Base-by-base conservation (phyloP, 1,284 basidiomycete species). In the Naganishia cerealis region DNA sequence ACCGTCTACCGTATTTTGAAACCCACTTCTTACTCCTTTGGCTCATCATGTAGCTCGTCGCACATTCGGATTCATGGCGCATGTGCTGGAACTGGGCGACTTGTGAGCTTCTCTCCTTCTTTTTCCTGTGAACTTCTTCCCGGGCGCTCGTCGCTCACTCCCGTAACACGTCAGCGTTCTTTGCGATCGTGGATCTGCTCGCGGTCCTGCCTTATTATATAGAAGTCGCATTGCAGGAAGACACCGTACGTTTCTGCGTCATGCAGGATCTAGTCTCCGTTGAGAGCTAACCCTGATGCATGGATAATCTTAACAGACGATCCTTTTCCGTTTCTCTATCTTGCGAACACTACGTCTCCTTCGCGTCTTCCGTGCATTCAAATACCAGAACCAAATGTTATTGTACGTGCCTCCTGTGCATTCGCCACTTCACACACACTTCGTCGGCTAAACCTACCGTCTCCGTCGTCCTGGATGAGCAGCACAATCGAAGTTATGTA, bases 401-500 rank as follows among this genome's bases (percentile, higher is more conserved):
- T 81, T 92, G 89, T 88, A 76, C 70, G 88, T 82, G 29, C 38
- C n/a, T n/a, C 12, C 52, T 9, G 9, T n/a, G n/a, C 15, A 15
- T n/a, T 57, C 24, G 4, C 52, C 33, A 0, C 24, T 33, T 7
- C 2, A 24, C 21, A 21, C 1, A 3, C 15, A 8, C 46, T 50
- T 24, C n/a, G 33, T 21, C 54, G 8, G 21, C 46, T 50, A 24
- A 50, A 2, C 46, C 21, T 6, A 24, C 21, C 8, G 46, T 13
- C 18, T 16, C 12, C 54, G 3, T 18, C 29, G 48, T 53, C 16
- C 54, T 55, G 54, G 13, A 24, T 21, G 54, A 55, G 13, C 71
- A 90, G 88, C 65, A 94, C 92, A 0, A 94, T 94, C 68, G 91
- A 94, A 82, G 91, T 94, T 73, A 94, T 94, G 91, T 92, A 89